phyloP scores from a whole-genome alignment of 768 basidiomycete species.

The Tulasnella sp. region DNA sequence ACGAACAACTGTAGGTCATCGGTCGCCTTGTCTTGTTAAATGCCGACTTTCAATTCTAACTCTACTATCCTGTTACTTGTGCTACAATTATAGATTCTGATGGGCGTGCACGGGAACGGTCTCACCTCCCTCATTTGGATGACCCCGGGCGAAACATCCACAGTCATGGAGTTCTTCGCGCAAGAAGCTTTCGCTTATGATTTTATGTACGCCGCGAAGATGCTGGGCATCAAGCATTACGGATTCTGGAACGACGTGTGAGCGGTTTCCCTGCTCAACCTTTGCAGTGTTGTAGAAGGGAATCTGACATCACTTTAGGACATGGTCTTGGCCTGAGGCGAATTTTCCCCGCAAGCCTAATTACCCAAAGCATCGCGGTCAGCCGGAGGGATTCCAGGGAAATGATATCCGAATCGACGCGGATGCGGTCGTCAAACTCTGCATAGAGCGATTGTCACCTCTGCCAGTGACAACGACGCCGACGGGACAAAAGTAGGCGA shows the following conservation, averaged over 20 bases:
- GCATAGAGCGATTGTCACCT: slow-evolving; percentile 41
- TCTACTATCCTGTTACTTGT: background rate
- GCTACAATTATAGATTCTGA: slow-evolving; percentile 60
- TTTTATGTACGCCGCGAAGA: slow-evolving; percentile 51
- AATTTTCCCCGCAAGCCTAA: slow-evolving; percentile 50
- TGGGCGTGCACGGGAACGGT: slow-evolving; percentile 77
- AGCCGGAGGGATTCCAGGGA: slow-evolving; percentile 81
- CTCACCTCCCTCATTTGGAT: slow-evolving; percentile 79
- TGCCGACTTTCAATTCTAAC: background rate
- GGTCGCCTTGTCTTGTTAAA: slow-evolving; percentile 51
- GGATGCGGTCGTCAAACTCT: slow-evolving; percentile 47
- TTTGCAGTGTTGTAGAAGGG: slow-evolving; percentile 74
- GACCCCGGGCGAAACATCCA: slow-evolving; percentile 60
- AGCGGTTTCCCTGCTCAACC: slow-evolving; percentile 79
- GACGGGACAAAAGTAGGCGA: no score
- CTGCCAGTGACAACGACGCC: no score
- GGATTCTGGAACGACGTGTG: slow-evolving; percentile 75
- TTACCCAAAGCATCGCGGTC: slow-evolving; percentile 35
- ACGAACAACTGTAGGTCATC: slow-evolving; percentile 37
- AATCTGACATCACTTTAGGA: slow-evolving; percentile 75
- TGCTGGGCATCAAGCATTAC: slow-evolving; percentile 43
- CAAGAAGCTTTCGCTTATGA: slow-evolving; percentile 75
- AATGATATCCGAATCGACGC: slow-evolving; percentile 79
- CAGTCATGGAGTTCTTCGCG: slow-evolving; percentile 79
- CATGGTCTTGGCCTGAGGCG: slow-evolving; percentile 75